A percentile compares a stretch with the other conserved stretches of the same genome.
phyloP scores from a whole-genome alignment of 1,139 yeast genomes.

The Candida sp. region DNA sequence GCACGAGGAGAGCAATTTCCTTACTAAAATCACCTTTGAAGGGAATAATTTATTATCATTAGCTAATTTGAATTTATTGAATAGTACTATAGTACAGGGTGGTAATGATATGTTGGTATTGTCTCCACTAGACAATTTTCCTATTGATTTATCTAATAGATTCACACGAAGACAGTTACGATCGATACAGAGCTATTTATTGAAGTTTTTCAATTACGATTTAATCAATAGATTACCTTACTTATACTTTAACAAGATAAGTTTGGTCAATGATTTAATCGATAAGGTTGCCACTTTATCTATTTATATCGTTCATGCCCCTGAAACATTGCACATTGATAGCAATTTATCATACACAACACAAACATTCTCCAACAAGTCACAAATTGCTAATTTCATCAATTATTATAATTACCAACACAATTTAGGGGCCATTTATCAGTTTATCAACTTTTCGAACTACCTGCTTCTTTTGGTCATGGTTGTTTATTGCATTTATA shows the following conservation, averaged over 20 bases:
- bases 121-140: constrained; percentile 20
- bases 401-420: constrained; percentile 18
- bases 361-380: background rate
- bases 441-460: constrained; percentile 4
- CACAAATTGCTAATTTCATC: constrained; percentile 15
- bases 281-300: constrained; percentile 42
- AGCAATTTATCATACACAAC: background rate
- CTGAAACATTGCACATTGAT: background rate
- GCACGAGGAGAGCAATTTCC: background rate
- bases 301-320: constrained; percentile 23
- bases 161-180: background rate
- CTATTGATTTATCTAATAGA: constrained; percentile 9
- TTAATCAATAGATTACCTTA: constrained; percentile 15
- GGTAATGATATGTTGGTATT: constrained; percentile 8
- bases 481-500: constrained; percentile 14
- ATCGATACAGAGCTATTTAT: constrained; percentile 14
- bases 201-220: constrained; percentile 25
- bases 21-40: background rate
- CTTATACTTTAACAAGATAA: constrained; percentile 37
- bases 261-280: constrained; percentile 48
- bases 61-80: constrained; percentile 1
- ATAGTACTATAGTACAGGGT: background rate
- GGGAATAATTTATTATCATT: background rate
- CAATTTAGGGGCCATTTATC: constrained; percentile 5
- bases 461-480: constrained; percentile 6